phyloP scores from a whole-genome alignment of 2,329 filamentous ascomycete genomes.

The Apiospora pterosperma region DNA sequence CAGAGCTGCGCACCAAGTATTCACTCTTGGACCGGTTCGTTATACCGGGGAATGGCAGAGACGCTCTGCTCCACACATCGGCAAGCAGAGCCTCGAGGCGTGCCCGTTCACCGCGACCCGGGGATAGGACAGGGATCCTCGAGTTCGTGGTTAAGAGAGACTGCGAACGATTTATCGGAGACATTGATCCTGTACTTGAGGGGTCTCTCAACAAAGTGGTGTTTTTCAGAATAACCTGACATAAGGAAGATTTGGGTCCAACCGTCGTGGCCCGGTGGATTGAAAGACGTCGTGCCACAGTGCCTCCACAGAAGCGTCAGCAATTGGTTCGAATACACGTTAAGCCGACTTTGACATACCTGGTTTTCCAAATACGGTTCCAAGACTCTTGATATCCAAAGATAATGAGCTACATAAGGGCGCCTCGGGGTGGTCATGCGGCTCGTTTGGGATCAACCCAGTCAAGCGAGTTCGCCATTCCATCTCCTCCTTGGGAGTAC shows the following conservation, averaged over 20 bases:
- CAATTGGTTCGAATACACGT: not conserved
- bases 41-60: conserved; percentile 82
- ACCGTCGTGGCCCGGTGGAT: conserved; percentile 77
- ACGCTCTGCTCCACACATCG: conserved; percentile 81
- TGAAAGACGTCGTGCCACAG: conserved; percentile 65
- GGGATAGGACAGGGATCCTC: conserved; percentile 66
- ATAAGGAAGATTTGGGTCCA: conserved; percentile 62
- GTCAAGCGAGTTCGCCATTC: conserved; percentile 74
- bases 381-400: conserved; percentile 70
- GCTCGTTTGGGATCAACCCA: conserved; percentile 46
- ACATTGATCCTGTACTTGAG: conserved; percentile 37
- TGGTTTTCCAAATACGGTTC: conserved; percentile 70
- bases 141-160: conserved; percentile 70
- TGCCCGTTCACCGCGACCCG: conserved; percentile 70
- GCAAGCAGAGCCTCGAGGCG: conserved; percentile 70
- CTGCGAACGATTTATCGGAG: conserved; percentile 71
- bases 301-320: conserved; percentile 39
- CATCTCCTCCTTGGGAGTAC: conserved; percentile 73
- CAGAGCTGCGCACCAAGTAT: conserved; percentile 71
- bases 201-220: conserved; percentile 66
- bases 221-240: conserved; percentile 83
- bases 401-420: conserved; percentile 60
- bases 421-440: conserved; percentile 42
- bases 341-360: conserved; percentile 36
- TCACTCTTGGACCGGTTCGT: conserved; percentile 61